A percentile compares a stretch with the other conserved stretches of the same genome.
phyloP scores from a whole-genome alignment of 768 basidiomycete genomes.

The Terana coerulea region DNA sequence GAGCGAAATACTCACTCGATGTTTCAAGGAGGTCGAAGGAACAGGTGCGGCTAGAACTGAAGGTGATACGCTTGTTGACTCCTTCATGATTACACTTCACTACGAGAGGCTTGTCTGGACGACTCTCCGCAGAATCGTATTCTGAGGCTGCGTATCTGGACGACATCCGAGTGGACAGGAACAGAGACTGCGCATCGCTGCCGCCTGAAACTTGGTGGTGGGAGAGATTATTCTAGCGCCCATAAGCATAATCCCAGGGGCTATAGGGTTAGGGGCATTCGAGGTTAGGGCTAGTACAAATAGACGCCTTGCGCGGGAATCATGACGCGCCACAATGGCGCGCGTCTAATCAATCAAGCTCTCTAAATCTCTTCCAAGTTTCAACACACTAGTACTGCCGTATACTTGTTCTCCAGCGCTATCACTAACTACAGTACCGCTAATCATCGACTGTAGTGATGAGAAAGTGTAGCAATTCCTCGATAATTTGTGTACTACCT shows the following conservation, averaged over 20 bases:
- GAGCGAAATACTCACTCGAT: slow-evolving; percentile 50
- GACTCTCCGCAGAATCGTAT: slow-evolving; percentile 31
- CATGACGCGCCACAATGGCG: neutral
- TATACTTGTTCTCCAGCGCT: too few species aligned
- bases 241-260: neutral
- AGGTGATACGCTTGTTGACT: slow-evolving; percentile 72
- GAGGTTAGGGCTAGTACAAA: too few species aligned
- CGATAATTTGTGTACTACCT: too few species aligned
- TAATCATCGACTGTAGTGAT: too few species aligned
- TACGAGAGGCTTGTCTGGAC: slow-evolving; percentile 74
- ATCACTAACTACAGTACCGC: too few species aligned
- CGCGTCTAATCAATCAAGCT: too few species aligned
- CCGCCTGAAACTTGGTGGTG: slow-evolving; percentile 1
- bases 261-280: neutral
- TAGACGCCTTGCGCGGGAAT: neutral
- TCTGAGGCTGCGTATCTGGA: slow-evolving; percentile 25
- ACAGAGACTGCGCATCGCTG: slow-evolving; percentile 14
- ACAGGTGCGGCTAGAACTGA: slow-evolving; percentile 75
- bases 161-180: slow-evolving; percentile 15
- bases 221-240: slow-evolving; percentile 6
- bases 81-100: slow-evolving; percentile 83
- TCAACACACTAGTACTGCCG: too few species aligned
- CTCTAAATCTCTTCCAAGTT: neutral
- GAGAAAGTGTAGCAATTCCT: too few species aligned
- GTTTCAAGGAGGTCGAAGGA: slow-evolving; percentile 69